Percentiles rank a stretch among this genome's conserved stretches.
Evolutionary conservation across 2,329 filamentous ascomycete species (phyloP).

Genomic region (Colletotrichum falcatum): DNA sequence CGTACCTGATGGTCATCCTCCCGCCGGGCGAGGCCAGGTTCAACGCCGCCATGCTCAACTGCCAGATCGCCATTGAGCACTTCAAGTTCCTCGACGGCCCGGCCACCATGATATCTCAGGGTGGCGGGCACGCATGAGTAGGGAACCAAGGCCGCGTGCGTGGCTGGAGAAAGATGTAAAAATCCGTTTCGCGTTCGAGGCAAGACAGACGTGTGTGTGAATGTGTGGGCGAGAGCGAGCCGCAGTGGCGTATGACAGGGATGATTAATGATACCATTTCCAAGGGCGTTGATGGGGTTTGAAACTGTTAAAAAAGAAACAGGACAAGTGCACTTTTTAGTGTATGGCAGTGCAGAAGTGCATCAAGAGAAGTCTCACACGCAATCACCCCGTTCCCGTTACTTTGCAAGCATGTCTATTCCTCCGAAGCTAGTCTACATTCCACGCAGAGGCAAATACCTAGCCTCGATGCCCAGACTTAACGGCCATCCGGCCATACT

Average conservation of each 20-base stretch:
- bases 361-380: background rate
- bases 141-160: background rate
- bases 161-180: constrained; percentile 5
- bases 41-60: constrained; percentile 91
- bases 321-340: background rate
- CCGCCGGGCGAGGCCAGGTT: constrained; percentile 92
- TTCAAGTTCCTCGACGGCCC: constrained; percentile 76
- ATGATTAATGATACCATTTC: constrained; percentile 42
- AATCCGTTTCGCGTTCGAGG: constrained; percentile 7
- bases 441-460: constrained; percentile 31
- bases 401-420: constrained; percentile 28
- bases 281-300: constrained; percentile 20
- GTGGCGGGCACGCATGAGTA: constrained; percentile 18
- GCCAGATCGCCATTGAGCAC: constrained; percentile 84
- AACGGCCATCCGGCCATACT: background rate
- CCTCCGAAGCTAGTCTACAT: constrained; percentile 35
- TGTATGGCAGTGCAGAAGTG: background rate
- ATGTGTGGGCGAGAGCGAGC: constrained; percentile 1
- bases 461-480: constrained; percentile 20
- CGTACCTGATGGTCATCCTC: constrained; percentile 92
- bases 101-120: constrained; percentile 43
- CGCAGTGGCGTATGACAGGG: constrained; percentile 31
- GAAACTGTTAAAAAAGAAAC: constrained; percentile 6
- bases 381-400: background rate
- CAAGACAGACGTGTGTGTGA: background rate